Percentiles rank a stretch among this genome's conserved stretches.
These are phyloP conservation scores for Metrosideros polymorpha DNA, from an alignment of 441 rosid species.

Conservation along the genomic window DNA sequence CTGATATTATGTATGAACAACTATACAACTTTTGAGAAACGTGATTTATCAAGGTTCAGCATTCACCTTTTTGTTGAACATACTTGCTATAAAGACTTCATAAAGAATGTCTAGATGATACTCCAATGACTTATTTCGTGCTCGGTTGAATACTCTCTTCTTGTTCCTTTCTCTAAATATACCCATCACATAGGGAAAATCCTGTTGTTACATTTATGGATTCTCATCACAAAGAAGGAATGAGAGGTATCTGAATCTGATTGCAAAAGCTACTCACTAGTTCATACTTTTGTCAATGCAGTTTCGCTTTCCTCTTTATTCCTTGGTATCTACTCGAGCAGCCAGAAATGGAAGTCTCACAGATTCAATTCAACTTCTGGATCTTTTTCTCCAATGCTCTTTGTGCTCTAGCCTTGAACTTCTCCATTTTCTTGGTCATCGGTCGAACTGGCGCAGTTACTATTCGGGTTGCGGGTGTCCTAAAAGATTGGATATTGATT, in stretches of 20 bases:
- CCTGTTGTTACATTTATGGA: neutral
- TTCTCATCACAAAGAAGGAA: neutral
- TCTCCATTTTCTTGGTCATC: constrained; percentile 96
- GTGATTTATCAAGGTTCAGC: neutral
- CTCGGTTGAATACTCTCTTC: neutral
- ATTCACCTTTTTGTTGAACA: neutral
- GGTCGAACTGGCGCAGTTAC: constrained; percentile 99
- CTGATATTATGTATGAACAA: neutral
- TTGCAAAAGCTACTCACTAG: neutral
- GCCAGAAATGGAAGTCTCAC: constrained; percentile 79
- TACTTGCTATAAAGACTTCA: neutral
- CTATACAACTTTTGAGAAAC: neutral
- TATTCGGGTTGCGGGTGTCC: constrained; percentile 95
- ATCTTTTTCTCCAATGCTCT: constrained; percentile 97
- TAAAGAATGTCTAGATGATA: neutral
- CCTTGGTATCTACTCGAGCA: constrained; percentile 96
- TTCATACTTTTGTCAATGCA: constrained; percentile 28
- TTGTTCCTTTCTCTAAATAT: neutral
- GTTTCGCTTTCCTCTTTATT: constrained; percentile 82
- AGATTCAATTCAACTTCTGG: constrained; percentile 97
- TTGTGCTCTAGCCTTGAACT: constrained; percentile 91
- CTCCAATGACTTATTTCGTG: neutral
- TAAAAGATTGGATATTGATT: constrained; percentile 99
- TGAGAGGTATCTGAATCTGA: neutral
- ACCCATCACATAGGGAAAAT: neutral